These are phyloP conservation scores for Batkoa obscura DNA, from an alignment of 371 early-diverging fungal genomes.

Conservation along the genomic window DNA sequence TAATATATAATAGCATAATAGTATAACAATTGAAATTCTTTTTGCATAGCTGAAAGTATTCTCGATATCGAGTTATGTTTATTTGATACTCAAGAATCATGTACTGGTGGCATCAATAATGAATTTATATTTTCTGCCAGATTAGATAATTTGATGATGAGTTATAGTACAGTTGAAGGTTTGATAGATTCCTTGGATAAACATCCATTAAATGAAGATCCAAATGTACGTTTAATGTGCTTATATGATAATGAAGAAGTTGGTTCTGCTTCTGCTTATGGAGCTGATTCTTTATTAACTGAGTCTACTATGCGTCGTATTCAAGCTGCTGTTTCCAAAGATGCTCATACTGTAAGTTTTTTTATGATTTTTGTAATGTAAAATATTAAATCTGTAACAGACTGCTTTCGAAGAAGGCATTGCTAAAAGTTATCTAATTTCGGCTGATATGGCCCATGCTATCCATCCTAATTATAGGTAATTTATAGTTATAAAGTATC, in stretches of 20 bases:
- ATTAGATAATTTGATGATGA: slow-evolving; percentile 89
- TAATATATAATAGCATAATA: too few species aligned
- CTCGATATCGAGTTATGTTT: slow-evolving; percentile 89
- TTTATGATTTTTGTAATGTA: too few species aligned
- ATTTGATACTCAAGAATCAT: slow-evolving; percentile 66
- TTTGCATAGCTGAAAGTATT: slow-evolving; percentile 38
- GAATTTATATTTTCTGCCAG: slow-evolving; percentile 90
- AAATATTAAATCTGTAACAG: background rate
- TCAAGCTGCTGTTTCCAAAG: slow-evolving; percentile 13
- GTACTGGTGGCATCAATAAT: slow-evolving; percentile 69
- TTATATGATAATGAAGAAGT: slow-evolving; percentile 97
- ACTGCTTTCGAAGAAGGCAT: slow-evolving; percentile 69
- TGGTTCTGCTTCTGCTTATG: slow-evolving; percentile 87
- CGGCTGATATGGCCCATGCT: slow-evolving; percentile 89
- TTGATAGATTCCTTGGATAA: slow-evolving; percentile 9
- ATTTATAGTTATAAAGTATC: too few species aligned
- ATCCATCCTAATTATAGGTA: slow-evolving; percentile 67
- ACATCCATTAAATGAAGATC: slow-evolving; percentile 32
- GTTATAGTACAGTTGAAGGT: slow-evolving; percentile 42
- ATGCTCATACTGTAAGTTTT: background rate
- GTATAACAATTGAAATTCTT: too few species aligned
- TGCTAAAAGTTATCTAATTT: slow-evolving; percentile 68
- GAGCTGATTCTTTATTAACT: slow-evolving; percentile 81
- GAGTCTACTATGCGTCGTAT: slow-evolving; percentile 45
- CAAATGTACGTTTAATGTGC: slow-evolving; percentile 65